Conservation (phyloP, 2,329 filamentous ascomycete genomes). For the Fusarium sp. region DNA sequence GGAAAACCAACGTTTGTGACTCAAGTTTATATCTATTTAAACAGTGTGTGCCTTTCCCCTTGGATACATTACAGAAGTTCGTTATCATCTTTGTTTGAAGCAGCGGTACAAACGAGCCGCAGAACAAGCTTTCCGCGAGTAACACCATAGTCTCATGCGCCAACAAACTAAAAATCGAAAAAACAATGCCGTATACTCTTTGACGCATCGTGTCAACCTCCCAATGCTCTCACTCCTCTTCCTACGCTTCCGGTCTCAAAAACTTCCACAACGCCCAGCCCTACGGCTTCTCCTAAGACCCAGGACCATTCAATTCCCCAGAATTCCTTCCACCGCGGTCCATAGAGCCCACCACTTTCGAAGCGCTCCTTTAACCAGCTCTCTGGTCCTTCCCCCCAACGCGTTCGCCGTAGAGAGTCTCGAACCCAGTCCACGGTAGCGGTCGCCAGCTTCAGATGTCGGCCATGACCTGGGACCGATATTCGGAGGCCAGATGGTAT, state of each 20-base stretch:
- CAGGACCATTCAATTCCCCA: slow-evolving; percentile 76
- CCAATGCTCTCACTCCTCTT: slow-evolving; percentile 64
- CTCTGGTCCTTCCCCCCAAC: slow-evolving; percentile 71
- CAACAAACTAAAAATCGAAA: background rate
- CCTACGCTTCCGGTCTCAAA: slow-evolving; percentile 82
- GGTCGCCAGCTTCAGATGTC: slow-evolving; percentile 72
- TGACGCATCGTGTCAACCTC: slow-evolving; percentile 23
- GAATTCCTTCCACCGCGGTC: slow-evolving; percentile 70
- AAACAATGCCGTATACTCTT: background rate
- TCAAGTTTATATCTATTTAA: background rate
- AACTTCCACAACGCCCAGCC: slow-evolving; percentile 74
- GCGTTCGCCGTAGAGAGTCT: slow-evolving; percentile 65
- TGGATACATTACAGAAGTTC: background rate
- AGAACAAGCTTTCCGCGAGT: background rate
- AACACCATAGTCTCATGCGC: background rate
- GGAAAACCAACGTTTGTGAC: background rate
- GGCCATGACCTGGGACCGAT: slow-evolving; percentile 72
- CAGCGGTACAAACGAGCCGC: background rate
- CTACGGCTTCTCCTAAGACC: slow-evolving; percentile 76
- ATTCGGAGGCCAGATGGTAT: slow-evolving; percentile 57
- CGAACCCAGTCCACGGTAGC: slow-evolving; percentile 70
- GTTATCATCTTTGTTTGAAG: background rate
- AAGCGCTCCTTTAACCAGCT: slow-evolving; percentile 72
- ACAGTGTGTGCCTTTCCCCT: background rate
- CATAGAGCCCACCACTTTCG: slow-evolving; percentile 67